phyloP scores from a whole-genome alignment of 495 filamentous ascomycete species.

The Aspergillus sclerotiicarbonarius region DNA sequence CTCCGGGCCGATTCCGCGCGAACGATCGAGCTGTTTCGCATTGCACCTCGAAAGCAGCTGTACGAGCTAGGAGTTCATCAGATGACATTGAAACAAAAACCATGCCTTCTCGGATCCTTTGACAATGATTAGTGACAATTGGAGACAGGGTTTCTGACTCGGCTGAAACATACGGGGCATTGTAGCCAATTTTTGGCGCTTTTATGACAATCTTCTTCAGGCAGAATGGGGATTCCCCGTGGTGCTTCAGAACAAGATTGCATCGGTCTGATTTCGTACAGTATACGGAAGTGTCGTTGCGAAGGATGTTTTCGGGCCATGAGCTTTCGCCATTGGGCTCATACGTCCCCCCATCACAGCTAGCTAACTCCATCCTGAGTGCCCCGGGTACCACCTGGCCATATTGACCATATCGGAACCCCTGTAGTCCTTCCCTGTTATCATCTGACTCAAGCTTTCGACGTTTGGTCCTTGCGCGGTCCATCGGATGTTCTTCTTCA shows the following conservation, averaged over 20 bases:
- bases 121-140: slow-evolving; percentile 10
- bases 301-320: slow-evolving; percentile 75
- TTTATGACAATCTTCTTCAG: slow-evolving; percentile 85
- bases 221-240: slow-evolving; percentile 72
- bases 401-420: slow-evolving; percentile 74
- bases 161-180: slow-evolving; percentile 67
- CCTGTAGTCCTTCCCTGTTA: slow-evolving; percentile 47
- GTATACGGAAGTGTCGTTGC: slow-evolving; percentile 79
- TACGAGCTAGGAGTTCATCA: slow-evolving; percentile 70
- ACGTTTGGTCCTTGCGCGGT: slow-evolving; percentile 60
- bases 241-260: slow-evolving; percentile 80
- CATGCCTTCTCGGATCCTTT: slow-evolving; percentile 80
- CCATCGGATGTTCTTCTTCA: slow-evolving; percentile 23
- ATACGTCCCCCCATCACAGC: slow-evolving; percentile 85
- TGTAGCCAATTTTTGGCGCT: slow-evolving; percentile 76
- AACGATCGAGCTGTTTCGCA: slow-evolving; percentile 43
- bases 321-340: slow-evolving; percentile 56
- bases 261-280: slow-evolving; percentile 81
- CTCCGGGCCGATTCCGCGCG: slow-evolving; percentile 27
- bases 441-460: slow-evolving; percentile 70
- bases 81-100: slow-evolving; percentile 85
- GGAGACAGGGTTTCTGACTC: neutral
- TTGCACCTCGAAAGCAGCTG: slow-evolving; percentile 73
- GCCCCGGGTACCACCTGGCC: slow-evolving; percentile 80
- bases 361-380: slow-evolving; percentile 79